These are phyloP conservation scores for Talaromyces albobiverticillius DNA, from an alignment of 2,329 filamentous ascomycete genomes.

Conservation along the genomic window DNA sequence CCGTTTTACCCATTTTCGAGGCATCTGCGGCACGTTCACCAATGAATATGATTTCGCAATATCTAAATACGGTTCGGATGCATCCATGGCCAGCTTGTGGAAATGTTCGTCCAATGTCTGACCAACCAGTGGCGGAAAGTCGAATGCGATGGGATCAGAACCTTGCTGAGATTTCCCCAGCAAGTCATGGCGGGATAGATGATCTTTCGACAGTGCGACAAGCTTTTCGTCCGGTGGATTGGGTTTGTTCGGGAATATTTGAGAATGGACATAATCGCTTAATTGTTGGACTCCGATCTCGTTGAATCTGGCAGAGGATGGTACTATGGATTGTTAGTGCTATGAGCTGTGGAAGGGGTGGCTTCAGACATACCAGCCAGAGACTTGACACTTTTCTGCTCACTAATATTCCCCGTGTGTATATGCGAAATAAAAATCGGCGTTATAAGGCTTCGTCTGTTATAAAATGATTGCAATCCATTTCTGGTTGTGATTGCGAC, in stretches of 20 bases:
- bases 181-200: constrained; percentile 80
- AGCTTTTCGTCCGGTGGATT: constrained; percentile 65
- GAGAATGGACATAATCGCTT: constrained; percentile 75
- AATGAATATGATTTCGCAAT: constrained; percentile 72
- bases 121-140: constrained; percentile 77
- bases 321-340: constrained; percentile 25
- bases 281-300: constrained; percentile 94
- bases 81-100: constrained; percentile 78
- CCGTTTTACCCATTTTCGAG: constrained; percentile 68
- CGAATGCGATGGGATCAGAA: constrained; percentile 72
- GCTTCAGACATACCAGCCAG: constrained; percentile 26
- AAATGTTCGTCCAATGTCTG: constrained; percentile 90
- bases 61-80: constrained; percentile 77
- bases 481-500: background rate
- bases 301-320: constrained; percentile 68
- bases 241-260: constrained; percentile 66
- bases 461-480: background rate
- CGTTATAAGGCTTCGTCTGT: background rate
- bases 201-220: constrained; percentile 74
- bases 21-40: constrained; percentile 57
- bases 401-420: background rate
- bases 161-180: constrained; percentile 86
- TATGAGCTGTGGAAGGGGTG: background rate
- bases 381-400: constrained; percentile 16
- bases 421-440: constrained; percentile 1